Evolutionary conservation across 305 asterid species (phyloP).

Genomic region (Lippia alba): DNA sequence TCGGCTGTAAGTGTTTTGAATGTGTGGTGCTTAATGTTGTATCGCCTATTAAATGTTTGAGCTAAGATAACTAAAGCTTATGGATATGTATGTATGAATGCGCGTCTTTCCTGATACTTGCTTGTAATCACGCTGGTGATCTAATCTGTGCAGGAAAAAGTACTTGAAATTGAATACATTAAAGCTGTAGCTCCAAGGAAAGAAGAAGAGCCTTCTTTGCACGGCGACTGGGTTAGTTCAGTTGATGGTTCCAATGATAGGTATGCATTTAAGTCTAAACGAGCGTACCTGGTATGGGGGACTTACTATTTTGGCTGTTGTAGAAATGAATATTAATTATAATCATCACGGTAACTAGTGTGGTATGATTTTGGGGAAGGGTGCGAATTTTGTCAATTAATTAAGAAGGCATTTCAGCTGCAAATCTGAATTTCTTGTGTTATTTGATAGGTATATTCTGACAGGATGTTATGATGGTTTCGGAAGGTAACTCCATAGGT

Average conservation of each 20-base stretch:
- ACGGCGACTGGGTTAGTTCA: slow-evolving; percentile 96
- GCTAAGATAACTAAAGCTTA: slow-evolving; percentile 9
- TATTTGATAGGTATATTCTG: slow-evolving; percentile 69
- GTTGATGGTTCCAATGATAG: slow-evolving; percentile 82
- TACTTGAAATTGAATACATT: slow-evolving; percentile 86
- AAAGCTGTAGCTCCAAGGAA: slow-evolving; percentile 85
- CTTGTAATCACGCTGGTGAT: slow-evolving; percentile 19
- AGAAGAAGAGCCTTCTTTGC: slow-evolving; percentile 79
- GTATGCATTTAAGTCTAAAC: slow-evolving; percentile 45
- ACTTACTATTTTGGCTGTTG: slow-evolving; percentile 1
- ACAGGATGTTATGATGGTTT: slow-evolving; percentile 92
- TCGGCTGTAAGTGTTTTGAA: slow-evolving; percentile 65
- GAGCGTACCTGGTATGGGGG: slow-evolving; percentile 12
- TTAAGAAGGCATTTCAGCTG: background rate
- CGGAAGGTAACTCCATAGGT: slow-evolving; percentile 66
- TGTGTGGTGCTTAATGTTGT: slow-evolving; percentile 8
- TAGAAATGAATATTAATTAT: slow-evolving; percentile 21
- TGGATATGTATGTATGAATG: slow-evolving; percentile 15
- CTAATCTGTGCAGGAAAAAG: slow-evolving; percentile 64
- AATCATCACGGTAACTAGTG: slow-evolving; percentile 3
- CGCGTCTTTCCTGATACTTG: background rate
- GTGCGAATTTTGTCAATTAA: background rate
- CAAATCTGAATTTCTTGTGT: slow-evolving; percentile 30
- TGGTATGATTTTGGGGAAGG: slow-evolving; percentile 23
- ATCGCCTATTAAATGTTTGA: slow-evolving; percentile 7